A percentile compares a stretch with the other conserved stretches of the same genome.
Evolutionary conservation across 108 stramenopile species (phyloP).

Genomic region (Nitzschia sp.): DNA sequence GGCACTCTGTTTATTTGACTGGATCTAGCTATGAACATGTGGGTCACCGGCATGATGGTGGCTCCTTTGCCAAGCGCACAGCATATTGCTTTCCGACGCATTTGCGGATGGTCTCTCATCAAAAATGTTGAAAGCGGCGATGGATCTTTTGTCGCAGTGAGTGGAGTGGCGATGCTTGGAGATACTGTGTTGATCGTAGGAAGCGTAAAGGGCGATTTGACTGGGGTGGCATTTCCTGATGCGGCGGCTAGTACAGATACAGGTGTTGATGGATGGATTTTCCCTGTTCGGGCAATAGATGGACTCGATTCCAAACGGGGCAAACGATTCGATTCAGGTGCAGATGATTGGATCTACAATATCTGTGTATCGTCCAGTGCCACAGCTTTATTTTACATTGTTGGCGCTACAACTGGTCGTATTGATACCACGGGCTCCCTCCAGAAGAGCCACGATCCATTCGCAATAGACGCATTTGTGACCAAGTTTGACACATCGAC

Average conservation of each 20-base stretch:
- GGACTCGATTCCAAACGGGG: not conserved
- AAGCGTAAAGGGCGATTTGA: not conserved
- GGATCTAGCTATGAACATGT: not conserved
- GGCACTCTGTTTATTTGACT: not conserved
- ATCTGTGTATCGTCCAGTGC: not conserved
- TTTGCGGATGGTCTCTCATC: not conserved
- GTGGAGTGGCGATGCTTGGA: not conserved
- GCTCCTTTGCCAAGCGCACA: not conserved
- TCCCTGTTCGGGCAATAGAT: not conserved
- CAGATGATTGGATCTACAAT: not conserved
- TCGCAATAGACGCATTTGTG: slow-evolving; percentile 3
- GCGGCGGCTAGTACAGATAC: not conserved
- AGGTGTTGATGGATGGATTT: not conserved
- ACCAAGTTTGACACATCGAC: slow-evolving; percentile 7
- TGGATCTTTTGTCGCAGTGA: too few relatives aligned
- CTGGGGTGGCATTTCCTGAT: too few relatives aligned
- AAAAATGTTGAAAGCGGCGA: too few relatives aligned
- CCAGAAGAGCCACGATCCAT: not conserved
- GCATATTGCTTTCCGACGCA: not conserved
- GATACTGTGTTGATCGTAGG: not conserved
- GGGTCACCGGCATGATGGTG: not conserved
- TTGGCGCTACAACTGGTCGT: slow-evolving; percentile 26
- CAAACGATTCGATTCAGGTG: not conserved
- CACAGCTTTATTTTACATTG: slow-evolving; percentile 14
- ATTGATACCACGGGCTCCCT: not conserved